phyloP scores from a whole-genome alignment of 352 stramenopile genomes.

The Phytophthora macrochlamydospora region DNA sequence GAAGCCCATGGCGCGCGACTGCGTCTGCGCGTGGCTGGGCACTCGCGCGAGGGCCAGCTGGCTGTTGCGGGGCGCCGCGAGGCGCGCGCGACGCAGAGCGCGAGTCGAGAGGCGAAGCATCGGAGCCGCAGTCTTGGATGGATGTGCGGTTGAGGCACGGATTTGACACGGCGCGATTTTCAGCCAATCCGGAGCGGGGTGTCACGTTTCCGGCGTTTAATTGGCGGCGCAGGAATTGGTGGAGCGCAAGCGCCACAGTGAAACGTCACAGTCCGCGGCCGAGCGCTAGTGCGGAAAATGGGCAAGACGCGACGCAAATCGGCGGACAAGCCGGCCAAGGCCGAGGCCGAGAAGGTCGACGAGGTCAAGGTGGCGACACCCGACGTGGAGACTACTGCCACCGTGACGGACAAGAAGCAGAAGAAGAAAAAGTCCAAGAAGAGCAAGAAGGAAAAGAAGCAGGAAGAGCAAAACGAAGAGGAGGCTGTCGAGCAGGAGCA shows the following conservation, averaged over 20 bases:
- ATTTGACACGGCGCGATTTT: conserved; percentile 7
- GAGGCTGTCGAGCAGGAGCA: conserved; percentile 34
- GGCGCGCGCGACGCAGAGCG: conserved; percentile 25
- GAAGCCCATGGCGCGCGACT: conserved; percentile 68
- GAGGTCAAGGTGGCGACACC: conserved; percentile 16
- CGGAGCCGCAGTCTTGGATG: conserved; percentile 1
- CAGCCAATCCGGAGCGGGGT: too few species aligned
- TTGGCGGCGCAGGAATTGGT: conserved; percentile 1
- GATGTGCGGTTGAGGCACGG: conserved; percentile 26
- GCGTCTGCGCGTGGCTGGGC: conserved; percentile 13
- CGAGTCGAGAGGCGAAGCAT: conserved; percentile 44
- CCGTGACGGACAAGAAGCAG: conserved; percentile 21
- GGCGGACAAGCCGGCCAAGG: neutral
- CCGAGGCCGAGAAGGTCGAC: conserved; percentile 19
- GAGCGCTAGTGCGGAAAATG: conserved; percentile 36
- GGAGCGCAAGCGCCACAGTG: conserved; percentile 6
- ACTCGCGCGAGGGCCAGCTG: conserved; percentile 3
- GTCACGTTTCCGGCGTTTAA: neutral
- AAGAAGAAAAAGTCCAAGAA: conserved; percentile 33
- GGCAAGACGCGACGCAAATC: conserved; percentile 37
- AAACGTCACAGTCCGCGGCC: conserved; percentile 47
- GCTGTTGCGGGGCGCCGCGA: conserved; percentile 17
- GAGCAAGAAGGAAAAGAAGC: conserved; percentile 37
- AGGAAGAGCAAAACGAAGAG: conserved; percentile 33
- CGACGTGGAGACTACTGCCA: conserved; percentile 3